Evolutionary conservation across 306 rosid genomes (phyloP).

Genomic region (Ceratonia siliqua): DNA sequence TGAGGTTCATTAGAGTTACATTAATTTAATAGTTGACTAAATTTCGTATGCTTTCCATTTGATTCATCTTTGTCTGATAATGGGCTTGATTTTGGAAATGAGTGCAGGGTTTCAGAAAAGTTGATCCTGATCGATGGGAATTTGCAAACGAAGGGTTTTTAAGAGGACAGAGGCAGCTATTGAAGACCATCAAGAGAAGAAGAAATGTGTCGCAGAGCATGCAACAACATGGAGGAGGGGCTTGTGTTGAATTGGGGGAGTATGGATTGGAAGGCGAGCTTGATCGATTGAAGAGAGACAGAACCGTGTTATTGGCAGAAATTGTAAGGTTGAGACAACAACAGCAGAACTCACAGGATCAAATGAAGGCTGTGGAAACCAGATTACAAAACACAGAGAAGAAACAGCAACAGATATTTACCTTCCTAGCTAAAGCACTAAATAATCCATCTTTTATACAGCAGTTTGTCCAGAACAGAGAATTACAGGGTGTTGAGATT

Average conservation of each 20-base stretch:
- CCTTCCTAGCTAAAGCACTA: constrained; percentile 74
- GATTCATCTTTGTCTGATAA: neutral
- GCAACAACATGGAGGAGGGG: constrained; percentile 46
- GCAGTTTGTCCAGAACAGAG: constrained; percentile 42
- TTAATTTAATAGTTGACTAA: neutral
- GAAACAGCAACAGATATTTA: constrained; percentile 71
- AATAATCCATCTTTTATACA: constrained; percentile 55
- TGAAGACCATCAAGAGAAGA: constrained; percentile 88
- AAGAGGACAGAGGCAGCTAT: constrained; percentile 72
- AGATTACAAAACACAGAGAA: constrained; percentile 64
- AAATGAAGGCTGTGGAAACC: constrained; percentile 54
- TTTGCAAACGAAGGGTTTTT: constrained; percentile 92
- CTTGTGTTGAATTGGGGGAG: constrained; percentile 74
- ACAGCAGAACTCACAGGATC: constrained; percentile 64
- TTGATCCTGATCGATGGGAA: constrained; percentile 97
- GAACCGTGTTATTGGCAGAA: constrained; percentile 64
- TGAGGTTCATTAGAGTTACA: too few relatives aligned
- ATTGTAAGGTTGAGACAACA: constrained; percentile 71
- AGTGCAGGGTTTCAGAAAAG: constrained; percentile 84
- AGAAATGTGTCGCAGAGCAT: constrained; percentile 55
- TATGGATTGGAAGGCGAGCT: constrained; percentile 77
- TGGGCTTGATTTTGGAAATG: neutral
- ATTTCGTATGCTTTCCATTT: neutral
- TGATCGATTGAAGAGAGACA: constrained; percentile 67
- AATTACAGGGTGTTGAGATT: constrained; percentile 39